Base-by-base conservation (phyloP, 2,329 filamentous ascomycete genomes). In the Pyrenochaeta sp. region DNA sequence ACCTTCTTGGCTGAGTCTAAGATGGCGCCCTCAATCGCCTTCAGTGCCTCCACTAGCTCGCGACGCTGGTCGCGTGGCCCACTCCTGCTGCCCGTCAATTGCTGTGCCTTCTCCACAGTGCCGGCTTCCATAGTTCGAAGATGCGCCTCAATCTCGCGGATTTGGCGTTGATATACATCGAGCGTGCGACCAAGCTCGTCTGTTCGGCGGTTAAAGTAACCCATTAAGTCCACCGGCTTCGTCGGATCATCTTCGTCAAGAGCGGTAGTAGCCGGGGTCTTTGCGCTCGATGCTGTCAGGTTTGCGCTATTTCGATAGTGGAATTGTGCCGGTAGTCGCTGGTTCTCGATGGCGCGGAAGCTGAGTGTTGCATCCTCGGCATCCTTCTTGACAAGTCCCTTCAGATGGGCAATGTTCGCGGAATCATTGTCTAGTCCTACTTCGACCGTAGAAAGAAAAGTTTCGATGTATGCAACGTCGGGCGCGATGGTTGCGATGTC, bases 271-370 rank as follows among this genome's bases (percentile, higher is more conserved):
- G 66, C 59, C 24, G 69, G 61, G 19, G 71, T 53, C 47, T 73
- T 73, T 32, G 71, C 48, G 45, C 68, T 71, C 1, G 74, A 73
- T 7, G 74, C 59, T 25, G 65, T 71, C 10, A 76, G 67, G 56
- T 75, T 73, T 28, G 71, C 74, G 45, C 84, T 83, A 56, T 77
- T 72, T 43, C 72, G 75, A 56, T 86, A 84, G 66, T 88, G 86
- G 72, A 86, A 89, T 64, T 87, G 84, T 48, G 82, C 69, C 1
- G 91, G 91, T 15, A 93, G 82, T 66, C 89, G 88, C 52, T 93
- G 82, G 70, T 91, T 91, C 69, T 92, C 89, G 32, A 91, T 87
- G 24, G 89, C 89, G 56, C 89, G 86, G 81, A 92, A 91, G 59
- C 86, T 87, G 53, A 92, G 84, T 64, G 88, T 86, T 8, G 90